Percentiles rank a stretch among this genome's conserved stretches.
These are phyloP conservation scores for Saccharomyces hybrid DNA, from an alignment of 1,139 yeast genomes.

Conservation along the genomic window DNA sequence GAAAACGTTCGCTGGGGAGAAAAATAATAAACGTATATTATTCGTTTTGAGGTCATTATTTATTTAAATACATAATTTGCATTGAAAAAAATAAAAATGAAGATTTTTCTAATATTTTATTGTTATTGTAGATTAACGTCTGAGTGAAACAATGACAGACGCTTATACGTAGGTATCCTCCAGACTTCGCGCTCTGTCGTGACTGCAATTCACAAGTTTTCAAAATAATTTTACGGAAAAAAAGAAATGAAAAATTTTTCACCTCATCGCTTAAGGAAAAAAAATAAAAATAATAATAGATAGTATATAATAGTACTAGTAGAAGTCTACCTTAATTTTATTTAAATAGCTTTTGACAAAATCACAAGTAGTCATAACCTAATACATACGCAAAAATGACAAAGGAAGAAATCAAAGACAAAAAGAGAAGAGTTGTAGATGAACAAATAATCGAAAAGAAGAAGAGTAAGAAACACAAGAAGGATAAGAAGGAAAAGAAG, in stretches of 20 bases:
- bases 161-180: too few species aligned
- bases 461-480: slow-evolving; percentile 17
- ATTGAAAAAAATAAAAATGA: neutral
- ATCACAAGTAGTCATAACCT: neutral
- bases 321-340: neutral
- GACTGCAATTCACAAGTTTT: neutral
- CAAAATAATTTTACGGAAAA: neutral
- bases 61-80: neutral
- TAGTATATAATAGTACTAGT: neutral
- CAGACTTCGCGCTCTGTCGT: neutral
- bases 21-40: neutral
- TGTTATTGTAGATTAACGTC: too few species aligned
- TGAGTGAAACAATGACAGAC: too few species aligned
- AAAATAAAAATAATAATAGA: neutral
- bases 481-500: slow-evolving; percentile 13
- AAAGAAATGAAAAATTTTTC: neutral
- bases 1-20: neutral
- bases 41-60: neutral
- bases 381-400: slow-evolving; percentile 31
- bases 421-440: slow-evolving; percentile 30
- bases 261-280: neutral
- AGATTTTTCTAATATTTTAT: neutral
- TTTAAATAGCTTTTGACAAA: neutral
- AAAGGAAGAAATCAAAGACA: slow-evolving; percentile 41
- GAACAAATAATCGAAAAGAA: slow-evolving; percentile 25